Percentiles rank a stretch among this genome's conserved stretches.
Evolutionary conservation across 257 asterid genomes (phyloP).

Genomic region (Capsicum baccatum): DNA sequence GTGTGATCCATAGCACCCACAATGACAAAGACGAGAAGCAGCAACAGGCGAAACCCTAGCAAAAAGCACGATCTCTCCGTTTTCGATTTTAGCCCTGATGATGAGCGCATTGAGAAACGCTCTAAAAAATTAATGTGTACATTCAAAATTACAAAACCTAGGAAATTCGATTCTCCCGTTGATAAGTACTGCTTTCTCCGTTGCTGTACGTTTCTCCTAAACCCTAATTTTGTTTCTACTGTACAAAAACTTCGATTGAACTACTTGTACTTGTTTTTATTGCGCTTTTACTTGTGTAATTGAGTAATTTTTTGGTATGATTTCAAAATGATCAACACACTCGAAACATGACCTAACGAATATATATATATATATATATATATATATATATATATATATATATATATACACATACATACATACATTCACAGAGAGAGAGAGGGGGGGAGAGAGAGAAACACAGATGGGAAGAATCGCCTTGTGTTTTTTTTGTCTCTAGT

Average conservation of each 20-base stretch:
- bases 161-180: constrained; percentile 36
- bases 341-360: neutral
- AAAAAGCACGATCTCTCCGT: constrained; percentile 40
- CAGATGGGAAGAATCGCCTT: too few relatives aligned
- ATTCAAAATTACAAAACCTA: constrained; percentile 45
- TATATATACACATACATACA: too few relatives aligned
- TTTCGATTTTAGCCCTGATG: constrained; percentile 62
- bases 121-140: constrained; percentile 35
- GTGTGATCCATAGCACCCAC: neutral
- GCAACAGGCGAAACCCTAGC: constrained; percentile 31
- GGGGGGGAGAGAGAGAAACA: too few relatives aligned
- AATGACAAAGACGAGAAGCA: constrained; percentile 40
- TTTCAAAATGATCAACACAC: neutral
- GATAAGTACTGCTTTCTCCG: constrained; percentile 61
- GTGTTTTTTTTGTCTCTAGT: too few relatives aligned
- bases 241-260: neutral
- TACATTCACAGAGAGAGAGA: too few relatives aligned
- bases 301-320: neutral
- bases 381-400: too few relatives aligned
- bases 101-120: constrained; percentile 46
- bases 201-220: constrained; percentile 51
- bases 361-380: too few relatives aligned
- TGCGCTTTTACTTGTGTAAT: neutral
- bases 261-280: neutral
- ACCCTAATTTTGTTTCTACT: constrained; percentile 12